Evolutionary conservation across 805 yeast genomes (phyloP), one percentile per base, ranked within the genome.

Genomic region (Candida khao-thaluensis): DNA sequence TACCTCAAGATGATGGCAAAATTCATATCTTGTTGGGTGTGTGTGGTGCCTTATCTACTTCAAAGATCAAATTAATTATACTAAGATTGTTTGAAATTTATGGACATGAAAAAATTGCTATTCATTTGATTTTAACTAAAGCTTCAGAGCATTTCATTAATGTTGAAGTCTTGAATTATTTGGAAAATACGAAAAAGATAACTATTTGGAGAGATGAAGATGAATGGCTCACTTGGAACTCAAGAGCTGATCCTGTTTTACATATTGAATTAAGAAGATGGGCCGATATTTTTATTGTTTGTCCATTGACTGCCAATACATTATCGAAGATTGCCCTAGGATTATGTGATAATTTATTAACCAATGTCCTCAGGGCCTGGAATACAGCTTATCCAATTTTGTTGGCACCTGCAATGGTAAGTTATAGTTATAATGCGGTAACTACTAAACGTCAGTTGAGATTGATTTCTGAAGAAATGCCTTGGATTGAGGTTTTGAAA

Each of bases 301-400:
- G 96, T n/a, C 99, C 99, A 10, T 69, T 91, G 49, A 83, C 95
- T 11, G 97, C 98, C 5, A 93, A 93, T 60, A 84, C 98, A 0
- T 67, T 91, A 35, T 82, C 96, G 10, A 93, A 93, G 55, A 82
- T 93, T 37, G 81, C 96, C 0, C 68, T 87, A 42, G 99, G 99
- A 0, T 70, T 91, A 30, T 91, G 97, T 56, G 98, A 91, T 60
- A 93, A 93, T 60, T 67, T 91, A 48, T 69, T 93, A 41, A 91
- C 98, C 4, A 85, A 85, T 55, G 95, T 90, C 15, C 76, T 93
- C 12, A 73, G 99, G 44, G 96, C 96, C 2, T 91, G 99, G 99
- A 90, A 93, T 61, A 85, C 95, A 0, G 79, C 84, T 35, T 82
- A 82, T 48, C 98, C 98, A 2, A 81, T 91, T 6, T 66, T 91